These are phyloP conservation scores for Escallonia herrerae DNA, from an alignment of 129 eudicot genomes.

Conservation along the genomic window DNA sequence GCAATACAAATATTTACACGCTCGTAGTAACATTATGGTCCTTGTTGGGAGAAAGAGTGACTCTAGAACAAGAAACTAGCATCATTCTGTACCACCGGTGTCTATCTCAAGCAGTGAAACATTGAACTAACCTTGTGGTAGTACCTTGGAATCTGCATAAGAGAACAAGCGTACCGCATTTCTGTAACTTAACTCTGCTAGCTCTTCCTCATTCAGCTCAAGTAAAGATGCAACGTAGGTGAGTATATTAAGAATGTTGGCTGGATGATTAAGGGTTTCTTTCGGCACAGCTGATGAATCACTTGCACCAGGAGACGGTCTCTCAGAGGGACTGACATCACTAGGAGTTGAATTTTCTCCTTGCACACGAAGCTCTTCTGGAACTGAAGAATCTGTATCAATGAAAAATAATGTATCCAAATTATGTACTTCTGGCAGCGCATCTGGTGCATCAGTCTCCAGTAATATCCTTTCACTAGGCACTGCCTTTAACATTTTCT, in stretches of 20 bases:
- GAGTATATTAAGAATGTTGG: slow-evolving; percentile 48
- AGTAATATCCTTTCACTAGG: slow-evolving; percentile 78
- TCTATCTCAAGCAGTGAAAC: no score
- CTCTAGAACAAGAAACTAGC: no score
- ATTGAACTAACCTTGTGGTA: no score
- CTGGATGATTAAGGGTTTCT: slow-evolving; percentile 39
- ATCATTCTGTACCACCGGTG: no score
- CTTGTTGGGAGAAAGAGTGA: no score
- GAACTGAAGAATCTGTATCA: slow-evolving; percentile 26
- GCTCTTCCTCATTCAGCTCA: slow-evolving; percentile 57
- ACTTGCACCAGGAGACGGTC: no score
- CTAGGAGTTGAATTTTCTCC: slow-evolving; percentile 9
- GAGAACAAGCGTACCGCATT: slow-evolving; percentile 75
- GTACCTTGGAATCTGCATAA: slow-evolving; percentile 22
- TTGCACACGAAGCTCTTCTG: slow-evolving; percentile 10
- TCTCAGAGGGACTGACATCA: no score
- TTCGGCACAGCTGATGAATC: neutral
- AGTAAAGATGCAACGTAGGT: slow-evolving; percentile 70
- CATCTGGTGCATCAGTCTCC: slow-evolving; percentile 99
- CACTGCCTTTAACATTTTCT: slow-evolving; percentile 68
- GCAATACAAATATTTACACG: no score
- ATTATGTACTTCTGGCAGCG: slow-evolving; percentile 36
- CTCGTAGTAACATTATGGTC: no score
- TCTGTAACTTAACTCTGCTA: slow-evolving; percentile 54
- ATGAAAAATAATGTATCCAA: slow-evolving; percentile 41